Evolutionary conservation across 148 eudicot species (phyloP), one percentile per base, ranked within the genome.

Genomic region (Hydrangea macrophylla): DNA sequence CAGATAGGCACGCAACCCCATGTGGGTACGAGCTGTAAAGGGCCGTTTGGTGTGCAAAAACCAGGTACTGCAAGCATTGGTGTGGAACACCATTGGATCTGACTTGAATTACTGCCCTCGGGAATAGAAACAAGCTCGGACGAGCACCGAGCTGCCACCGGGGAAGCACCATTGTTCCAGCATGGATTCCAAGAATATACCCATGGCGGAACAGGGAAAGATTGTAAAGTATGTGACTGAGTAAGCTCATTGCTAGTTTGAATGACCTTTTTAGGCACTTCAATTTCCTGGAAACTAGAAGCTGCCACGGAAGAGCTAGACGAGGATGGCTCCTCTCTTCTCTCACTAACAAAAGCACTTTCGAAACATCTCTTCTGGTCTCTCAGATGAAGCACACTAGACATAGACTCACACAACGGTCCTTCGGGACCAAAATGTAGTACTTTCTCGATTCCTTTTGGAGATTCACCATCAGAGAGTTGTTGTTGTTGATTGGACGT

Each of bases 1-100:
- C 74, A 79, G 40, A 65, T 72, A 68, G 82, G 76, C 35, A 73
- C 59, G 20, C 76, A 74, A 65, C 76, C 79, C 3, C 83, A 63
- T 45, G 81, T 48, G 13, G 86, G 86, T 22, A 73, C 69, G 45
- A 82, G 62, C 36, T 79, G 80, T 60, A 74, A 65, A 13, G 80
- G 71, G 13, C 68, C 58, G 60, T 36, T 73, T 4, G 83, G 78
- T 9, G 73, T 3, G 8, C 73, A 56, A 39, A 45, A 67, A 23
- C 72, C 69, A 30, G 71, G 72, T 30, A 73, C 72, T 20, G 50
- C 60, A 26, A 66, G 54, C 70, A 67, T 22, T 54, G 45, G 58
- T 17, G 70, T 32, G 27, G 59, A 35, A 60, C 48, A 53, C 70
- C 32, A 33, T 6, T 36, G 59, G 25, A 23, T 33, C 23, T 58